phyloP scores from a whole-genome alignment of 352 stramenopile genomes.

The Phytopythium ostracodes region DNA sequence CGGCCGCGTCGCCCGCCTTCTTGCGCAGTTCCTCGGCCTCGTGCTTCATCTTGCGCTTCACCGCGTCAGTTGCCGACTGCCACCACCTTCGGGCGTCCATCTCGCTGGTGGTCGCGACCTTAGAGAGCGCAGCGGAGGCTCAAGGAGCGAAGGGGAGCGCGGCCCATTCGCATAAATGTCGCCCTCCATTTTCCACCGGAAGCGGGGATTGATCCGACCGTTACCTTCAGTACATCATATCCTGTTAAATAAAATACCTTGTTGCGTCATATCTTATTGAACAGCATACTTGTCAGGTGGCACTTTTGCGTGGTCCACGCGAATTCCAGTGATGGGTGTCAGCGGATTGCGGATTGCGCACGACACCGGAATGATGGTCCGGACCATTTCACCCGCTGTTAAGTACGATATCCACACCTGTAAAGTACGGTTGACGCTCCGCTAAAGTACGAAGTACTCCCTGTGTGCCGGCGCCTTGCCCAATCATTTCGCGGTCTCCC shows the following conservation, averaged over 20 bases:
- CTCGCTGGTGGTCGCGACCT: background rate
- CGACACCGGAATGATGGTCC: background rate
- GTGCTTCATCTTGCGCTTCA: slow-evolving; percentile 2
- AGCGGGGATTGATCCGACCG: background rate
- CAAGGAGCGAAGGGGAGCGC: no score
- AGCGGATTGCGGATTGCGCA: background rate
- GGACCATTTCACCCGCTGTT: background rate
- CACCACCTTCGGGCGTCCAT: background rate
- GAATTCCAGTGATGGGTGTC: slow-evolving; percentile 6
- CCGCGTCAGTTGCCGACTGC: slow-evolving; percentile 5
- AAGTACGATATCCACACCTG: background rate
- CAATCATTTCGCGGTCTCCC: slow-evolving; percentile 4
- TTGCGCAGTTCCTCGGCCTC: slow-evolving; percentile 26
- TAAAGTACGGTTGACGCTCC: background rate
- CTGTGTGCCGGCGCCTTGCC: background rate
- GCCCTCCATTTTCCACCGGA: background rate
- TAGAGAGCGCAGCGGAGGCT: no score
- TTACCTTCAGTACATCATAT: background rate
- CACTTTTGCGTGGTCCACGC: background rate
- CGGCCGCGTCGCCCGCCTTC: slow-evolving; percentile 14
- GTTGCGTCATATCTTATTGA: background rate
- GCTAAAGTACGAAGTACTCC: background rate
- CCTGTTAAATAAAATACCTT: background rate
- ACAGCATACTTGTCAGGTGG: background rate
- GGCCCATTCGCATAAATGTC: background rate